phyloP scores from a whole-genome alignment of 805 yeast species.

The Kregervanrija delftensis region DNA sequence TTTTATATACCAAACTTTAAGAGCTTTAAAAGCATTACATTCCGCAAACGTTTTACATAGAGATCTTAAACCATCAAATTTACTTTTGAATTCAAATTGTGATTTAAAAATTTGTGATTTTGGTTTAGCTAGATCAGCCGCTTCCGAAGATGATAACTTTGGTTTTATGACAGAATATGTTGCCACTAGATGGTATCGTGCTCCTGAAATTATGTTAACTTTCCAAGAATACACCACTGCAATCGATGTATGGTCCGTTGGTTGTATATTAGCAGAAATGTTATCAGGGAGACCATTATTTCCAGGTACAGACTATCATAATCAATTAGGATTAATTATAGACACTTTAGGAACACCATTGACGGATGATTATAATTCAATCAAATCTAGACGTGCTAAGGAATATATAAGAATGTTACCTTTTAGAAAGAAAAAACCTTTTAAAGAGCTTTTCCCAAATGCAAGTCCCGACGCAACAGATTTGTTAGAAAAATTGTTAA shows the following conservation, averaged over 20 bases:
- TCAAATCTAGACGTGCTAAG: slow-evolving; percentile 76
- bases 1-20: slow-evolving; percentile 81
- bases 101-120: slow-evolving; percentile 93
- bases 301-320: slow-evolving; percentile 92
- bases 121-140: slow-evolving; percentile 73
- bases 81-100: slow-evolving; percentile 84
- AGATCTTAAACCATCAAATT: slow-evolving; percentile 85
- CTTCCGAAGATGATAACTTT: slow-evolving; percentile 56
- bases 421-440: slow-evolving; percentile 54
- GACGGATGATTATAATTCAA: slow-evolving; percentile 66
- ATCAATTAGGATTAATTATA: slow-evolving; percentile 79
- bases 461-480: slow-evolving; percentile 67
- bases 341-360: slow-evolving; percentile 85
- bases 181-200: slow-evolving; percentile 96
- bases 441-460: slow-evolving; percentile 40
- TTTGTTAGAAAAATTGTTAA: slow-evolving; percentile 57
- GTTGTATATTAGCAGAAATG: slow-evolving; percentile 91
- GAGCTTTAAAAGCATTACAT: slow-evolving; percentile 88
- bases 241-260: slow-evolving; percentile 95
- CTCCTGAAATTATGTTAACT: slow-evolving; percentile 95
- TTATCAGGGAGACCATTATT: slow-evolving; percentile 80
- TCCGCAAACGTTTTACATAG: slow-evolving; percentile 92
- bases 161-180: slow-evolving; percentile 95
- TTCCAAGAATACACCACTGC: slow-evolving; percentile 91
- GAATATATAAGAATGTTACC: slow-evolving; percentile 84